phyloP scores from a whole-genome alignment of 2,329 filamentous ascomycete genomes.

The Aspergillus calidoustus region DNA sequence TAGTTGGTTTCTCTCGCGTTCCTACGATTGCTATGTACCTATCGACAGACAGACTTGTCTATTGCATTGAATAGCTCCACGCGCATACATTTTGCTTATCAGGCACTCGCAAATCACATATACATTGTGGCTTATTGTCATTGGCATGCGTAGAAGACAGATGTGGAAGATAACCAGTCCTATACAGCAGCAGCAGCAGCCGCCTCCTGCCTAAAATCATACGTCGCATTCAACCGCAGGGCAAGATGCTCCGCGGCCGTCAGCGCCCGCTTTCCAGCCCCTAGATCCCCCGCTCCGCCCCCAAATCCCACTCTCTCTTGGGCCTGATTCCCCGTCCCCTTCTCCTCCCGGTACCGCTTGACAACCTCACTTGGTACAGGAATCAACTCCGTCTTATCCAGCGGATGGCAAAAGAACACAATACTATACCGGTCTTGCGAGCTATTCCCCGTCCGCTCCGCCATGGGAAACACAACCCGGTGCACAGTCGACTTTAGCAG shows the following conservation, averaged over 20 bases:
- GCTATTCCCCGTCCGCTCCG: slow-evolving; percentile 43
- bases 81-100: slow-evolving; percentile 18
- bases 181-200: background rate
- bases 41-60: slow-evolving; percentile 25
- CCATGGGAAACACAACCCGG: slow-evolving; percentile 73
- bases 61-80: slow-evolving; percentile 21
- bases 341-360: slow-evolving; percentile 41
- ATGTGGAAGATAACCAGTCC: background rate
- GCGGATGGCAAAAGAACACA: slow-evolving; percentile 67
- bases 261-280: slow-evolving; percentile 45
- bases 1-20: slow-evolving; percentile 16
- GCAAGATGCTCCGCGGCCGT: slow-evolving; percentile 65
- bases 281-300: slow-evolving; percentile 40
- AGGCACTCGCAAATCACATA: slow-evolving; percentile 18
- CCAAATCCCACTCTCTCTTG: slow-evolving; percentile 48
- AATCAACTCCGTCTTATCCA: slow-evolving; percentile 59
- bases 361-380: slow-evolving; percentile 60
- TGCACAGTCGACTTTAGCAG: slow-evolving; percentile 87
- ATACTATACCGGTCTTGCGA: slow-evolving; percentile 60
- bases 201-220: slow-evolving; percentile 47
- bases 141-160: background rate
- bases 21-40: slow-evolving; percentile 21
- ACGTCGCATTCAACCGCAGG: slow-evolving; percentile 62
- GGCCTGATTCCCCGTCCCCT: slow-evolving; percentile 30
- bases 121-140: slow-evolving; percentile 9